A percentile compares a stretch with the other conserved stretches of the same genome.
Evolutionary conservation across 129 eudicot species (phyloP).

Genomic region (Helichrysum umbraculigerum): DNA sequence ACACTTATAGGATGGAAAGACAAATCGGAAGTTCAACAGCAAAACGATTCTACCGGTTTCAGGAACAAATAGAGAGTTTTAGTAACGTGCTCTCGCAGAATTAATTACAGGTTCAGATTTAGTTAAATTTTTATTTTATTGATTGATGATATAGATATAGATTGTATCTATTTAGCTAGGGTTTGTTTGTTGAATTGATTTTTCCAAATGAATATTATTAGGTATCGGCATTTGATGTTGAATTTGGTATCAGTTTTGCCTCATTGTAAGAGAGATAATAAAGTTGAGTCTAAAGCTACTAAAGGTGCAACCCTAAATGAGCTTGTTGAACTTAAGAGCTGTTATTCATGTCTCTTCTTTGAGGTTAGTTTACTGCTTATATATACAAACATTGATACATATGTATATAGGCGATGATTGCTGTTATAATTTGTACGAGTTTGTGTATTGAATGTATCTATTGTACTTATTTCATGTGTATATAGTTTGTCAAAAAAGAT

Average conservation of each 20-base stretch:
- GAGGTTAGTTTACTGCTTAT: conserved; percentile 50
- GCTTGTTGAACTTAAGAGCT: conserved; percentile 86
- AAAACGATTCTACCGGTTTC: conserved; percentile 32
- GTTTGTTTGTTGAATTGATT: not conserved
- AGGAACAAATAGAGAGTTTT: conserved; percentile 82
- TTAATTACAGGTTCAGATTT: conserved; percentile 55
- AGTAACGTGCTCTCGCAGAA: conserved; percentile 92
- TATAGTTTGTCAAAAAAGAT: not conserved
- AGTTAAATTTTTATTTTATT: not conserved
- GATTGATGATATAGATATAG: not conserved
- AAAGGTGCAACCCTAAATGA: conserved; percentile 87
- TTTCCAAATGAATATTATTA: not conserved
- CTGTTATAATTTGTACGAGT: not conserved
- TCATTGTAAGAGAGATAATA: conserved; percentile 86
- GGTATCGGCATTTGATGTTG: conserved; percentile 99
- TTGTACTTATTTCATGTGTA: not conserved
- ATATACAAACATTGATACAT: not conserved
- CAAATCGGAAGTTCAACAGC: conserved; percentile 28
- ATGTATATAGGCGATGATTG: not conserved
- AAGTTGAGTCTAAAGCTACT: conserved; percentile 84
- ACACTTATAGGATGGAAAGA: conserved; percentile 87
- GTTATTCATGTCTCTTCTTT: conserved; percentile 91
- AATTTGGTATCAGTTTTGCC: conserved; percentile 79
- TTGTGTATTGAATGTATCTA: not conserved
- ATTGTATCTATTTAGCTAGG: not conserved